Base-by-base conservation (phyloP, 2,329 filamentous ascomycete genomes). In the Fusarium miscanthi region DNA sequence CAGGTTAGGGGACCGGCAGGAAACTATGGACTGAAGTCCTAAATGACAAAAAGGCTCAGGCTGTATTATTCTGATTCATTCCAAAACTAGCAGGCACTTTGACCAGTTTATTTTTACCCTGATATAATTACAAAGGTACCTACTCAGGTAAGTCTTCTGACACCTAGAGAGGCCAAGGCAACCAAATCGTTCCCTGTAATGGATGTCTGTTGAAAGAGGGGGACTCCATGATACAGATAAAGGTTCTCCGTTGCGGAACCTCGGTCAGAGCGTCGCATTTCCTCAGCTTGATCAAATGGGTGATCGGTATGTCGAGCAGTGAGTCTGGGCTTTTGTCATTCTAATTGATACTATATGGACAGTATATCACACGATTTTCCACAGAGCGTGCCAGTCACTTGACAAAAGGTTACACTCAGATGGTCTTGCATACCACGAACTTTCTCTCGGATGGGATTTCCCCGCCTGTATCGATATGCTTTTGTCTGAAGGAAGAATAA, bases 341-440 rank as follows among this genome's bases (percentile, higher is more conserved):
- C 33, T n/a, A 10, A 52, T 42, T 33, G 25, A 37, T 48, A 45
- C 42, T 43, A 35, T 59, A 30, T 19, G 43, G 33, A 45, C 23
- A 42, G 43, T 51, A 19, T 21, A 40, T 27, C 51, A 64, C 41
- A n/a, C 25, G 31, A 38, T 41, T 51, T 56, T 25, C 61, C 65
- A 71, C 66, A 60, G 41, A 70, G 25, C 30, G 57, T 53, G 30
- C 40, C 25, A 45, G 49, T 73, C 58, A 71, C 70, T 73, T 71
- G 70, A 64, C 51, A 46, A 42, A 42, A 42, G 30, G 45, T 41
- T 31, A 53, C 43, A 66, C 42, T 51, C 45, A 48, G 40, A 40
- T 33, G 23, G 59, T 30, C 31, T 48, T 53, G 27, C 46, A 48
- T 72, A 14, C 35, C 52, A 31, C 35, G 19, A 37, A 37, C 23